Evolutionary conservation across 345 rosid species (phyloP), one percentile per base, ranked within the genome.

Genomic region (Eucalyptus guilfoylei): DNA sequence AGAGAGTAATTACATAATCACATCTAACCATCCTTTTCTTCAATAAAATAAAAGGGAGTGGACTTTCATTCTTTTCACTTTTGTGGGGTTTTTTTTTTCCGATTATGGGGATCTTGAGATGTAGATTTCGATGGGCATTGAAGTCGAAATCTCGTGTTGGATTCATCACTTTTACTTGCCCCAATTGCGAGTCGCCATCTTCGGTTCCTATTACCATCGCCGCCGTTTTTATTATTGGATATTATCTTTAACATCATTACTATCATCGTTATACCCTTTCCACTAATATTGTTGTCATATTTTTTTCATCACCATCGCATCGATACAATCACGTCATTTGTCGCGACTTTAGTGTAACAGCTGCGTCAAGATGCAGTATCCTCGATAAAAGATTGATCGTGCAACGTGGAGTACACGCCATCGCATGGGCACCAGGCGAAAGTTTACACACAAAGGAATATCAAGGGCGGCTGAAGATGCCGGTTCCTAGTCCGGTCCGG

Each of bases 211-310:
- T 14, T 64, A 64, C 1, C 34, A 4, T 64, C 0, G 2, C 21
- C 5, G 19, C 17, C 2, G 2, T 32, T 67, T 67, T 67, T 3
- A 16, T 17, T 13, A 62, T 62, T 3, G 1, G 0, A 13, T 30
- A 30, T 6, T 1, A 34, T 69, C 13, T 6, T 69, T 32, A 17
- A 5, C 4, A 17, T 69, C 44, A 9, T 69, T 34, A 16, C 0
- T 34, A 14, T 9, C 0, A 5, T 34, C 4, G 1, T 1, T 7
- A 34, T 2, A 19, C 3, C 2, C 0, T 16, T n/a, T 64, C 9
- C 11, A 34, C n/a, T 1, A 11, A 58, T 1, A 58, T 58, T 2
- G 1, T 58, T 26, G 2, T 58, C n/a, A 58, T 58, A 28, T 26
- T 60, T 12, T 28, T 28, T 60, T 12, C 14, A 28, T 60, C 0